phyloP scores from a whole-genome alignment of 179 eudicot genomes.

The Corrigiola litoralis region DNA sequence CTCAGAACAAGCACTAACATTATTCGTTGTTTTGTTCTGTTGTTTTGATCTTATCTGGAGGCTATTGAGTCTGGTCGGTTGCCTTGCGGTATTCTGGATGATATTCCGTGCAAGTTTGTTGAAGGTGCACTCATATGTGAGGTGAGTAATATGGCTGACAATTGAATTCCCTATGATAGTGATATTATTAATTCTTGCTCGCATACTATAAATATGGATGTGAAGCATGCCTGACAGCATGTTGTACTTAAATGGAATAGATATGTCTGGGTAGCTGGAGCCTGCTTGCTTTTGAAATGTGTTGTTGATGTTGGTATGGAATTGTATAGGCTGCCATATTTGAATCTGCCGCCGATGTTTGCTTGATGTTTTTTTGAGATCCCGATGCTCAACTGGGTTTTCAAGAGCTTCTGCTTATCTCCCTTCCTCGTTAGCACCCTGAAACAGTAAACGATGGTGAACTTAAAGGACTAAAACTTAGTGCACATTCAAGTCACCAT shows the following conservation, averaged over 20 bases:
- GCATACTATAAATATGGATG: conserved; percentile 5
- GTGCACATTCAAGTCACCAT: background rate
- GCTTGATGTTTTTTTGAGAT: background rate
- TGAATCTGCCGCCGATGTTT: background rate
- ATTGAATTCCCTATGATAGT: too few species aligned
- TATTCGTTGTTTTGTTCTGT: background rate
- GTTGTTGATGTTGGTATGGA: background rate
- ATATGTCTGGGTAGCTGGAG: background rate
- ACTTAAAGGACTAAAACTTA: background rate
- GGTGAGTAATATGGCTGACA: conserved; percentile 50
- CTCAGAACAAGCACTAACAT: conserved; percentile 1
- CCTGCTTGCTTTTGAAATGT: background rate
- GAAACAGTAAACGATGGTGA: background rate
- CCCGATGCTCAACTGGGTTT: background rate
- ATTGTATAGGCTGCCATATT: background rate
- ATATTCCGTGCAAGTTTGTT: conserved; percentile 81
- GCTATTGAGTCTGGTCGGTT: conserved; percentile 86
- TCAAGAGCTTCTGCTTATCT: background rate
- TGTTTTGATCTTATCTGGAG: conserved; percentile 32
- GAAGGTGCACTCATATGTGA: conserved; percentile 75
- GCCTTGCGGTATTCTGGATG: conserved; percentile 88
- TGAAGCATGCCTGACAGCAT: conserved; percentile 1
- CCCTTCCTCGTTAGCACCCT: background rate
- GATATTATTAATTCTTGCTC: too few species aligned
- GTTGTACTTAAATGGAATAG: background rate